A percentile compares a stretch with the other conserved stretches of the same genome.
Evolutionary conservation across 768 basidiomycete species (phyloP).

Genomic region (Hypholoma fasciculare): DNA sequence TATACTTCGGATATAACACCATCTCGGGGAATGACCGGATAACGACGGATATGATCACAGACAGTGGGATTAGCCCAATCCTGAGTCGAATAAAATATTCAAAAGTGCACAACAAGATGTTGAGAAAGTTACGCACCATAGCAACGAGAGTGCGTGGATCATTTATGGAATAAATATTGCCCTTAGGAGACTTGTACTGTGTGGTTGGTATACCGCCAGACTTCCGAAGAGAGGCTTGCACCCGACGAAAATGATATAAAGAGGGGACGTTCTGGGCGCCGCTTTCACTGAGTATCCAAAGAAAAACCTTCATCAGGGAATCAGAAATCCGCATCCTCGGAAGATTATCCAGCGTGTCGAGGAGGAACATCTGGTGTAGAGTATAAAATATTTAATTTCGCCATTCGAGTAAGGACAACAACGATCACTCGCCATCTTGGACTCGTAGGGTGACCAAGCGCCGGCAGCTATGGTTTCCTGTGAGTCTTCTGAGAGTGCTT

Average conservation of each 20-base stretch:
- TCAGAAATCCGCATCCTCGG: background rate
- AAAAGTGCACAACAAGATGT: background rate
- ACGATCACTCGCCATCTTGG: too few relatives aligned
- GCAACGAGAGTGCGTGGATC: constrained; percentile 21
- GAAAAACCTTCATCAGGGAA: constrained; percentile 2
- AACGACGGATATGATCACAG: constrained; percentile 22
- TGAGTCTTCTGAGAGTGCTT: too few relatives aligned
- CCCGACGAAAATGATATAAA: constrained; percentile 10
- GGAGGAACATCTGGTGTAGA: background rate
- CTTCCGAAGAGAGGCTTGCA: constrained; percentile 14
- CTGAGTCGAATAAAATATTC: background rate
- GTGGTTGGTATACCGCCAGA: constrained; percentile 17
- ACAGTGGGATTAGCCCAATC: constrained; percentile 16
- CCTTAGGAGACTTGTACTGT: constrained; percentile 19
- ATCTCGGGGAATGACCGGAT: constrained; percentile 23
- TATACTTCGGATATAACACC: constrained; percentile 23
- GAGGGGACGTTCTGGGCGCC: constrained; percentile 13
- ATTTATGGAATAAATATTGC: constrained; percentile 30
- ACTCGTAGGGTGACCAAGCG: too few relatives aligned
- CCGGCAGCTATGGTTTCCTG: too few relatives aligned
- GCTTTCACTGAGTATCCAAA: constrained; percentile 17
- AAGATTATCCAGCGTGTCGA: background rate
- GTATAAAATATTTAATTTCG: too few relatives aligned
- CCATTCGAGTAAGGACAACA: too few relatives aligned
- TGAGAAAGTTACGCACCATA: constrained; percentile 15